A percentile compares a stretch with the other conserved stretches of the same genome.
These are phyloP conservation scores for Colletotrichum incanum DNA, from an alignment of 2,329 filamentous ascomycete species.

Conservation along the genomic window DNA sequence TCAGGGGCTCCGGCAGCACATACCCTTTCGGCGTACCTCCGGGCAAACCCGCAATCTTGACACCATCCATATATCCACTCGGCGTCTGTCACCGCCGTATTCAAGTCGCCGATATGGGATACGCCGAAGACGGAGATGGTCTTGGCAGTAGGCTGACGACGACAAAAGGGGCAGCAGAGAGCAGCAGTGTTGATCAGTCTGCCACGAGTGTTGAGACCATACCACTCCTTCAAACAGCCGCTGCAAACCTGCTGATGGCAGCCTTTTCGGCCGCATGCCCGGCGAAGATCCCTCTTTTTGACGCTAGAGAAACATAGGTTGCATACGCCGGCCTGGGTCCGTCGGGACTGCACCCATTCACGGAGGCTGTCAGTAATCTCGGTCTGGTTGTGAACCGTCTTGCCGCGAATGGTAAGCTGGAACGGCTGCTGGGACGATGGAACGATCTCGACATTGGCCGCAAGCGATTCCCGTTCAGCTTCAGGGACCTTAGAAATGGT, in stretches of 20 bases:
- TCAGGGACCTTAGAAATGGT: slow-evolving; percentile 53
- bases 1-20: slow-evolving; percentile 61
- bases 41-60: slow-evolving; percentile 57
- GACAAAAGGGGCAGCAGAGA: slow-evolving; percentile 66
- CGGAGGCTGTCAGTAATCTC: slow-evolving; percentile 54
- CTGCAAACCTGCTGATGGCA: slow-evolving; percentile 62
- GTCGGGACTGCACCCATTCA: slow-evolving; percentile 56
- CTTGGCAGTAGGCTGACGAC: slow-evolving; percentile 57
- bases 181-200: slow-evolving; percentile 64
- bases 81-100: slow-evolving; percentile 58
- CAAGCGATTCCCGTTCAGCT: slow-evolving; percentile 52
- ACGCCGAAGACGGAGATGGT: slow-evolving; percentile 57
- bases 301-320: slow-evolving; percentile 62
- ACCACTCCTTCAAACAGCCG: slow-evolving; percentile 60
- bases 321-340: slow-evolving; percentile 57
- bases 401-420: slow-evolving; percentile 54
- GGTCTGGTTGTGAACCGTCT: slow-evolving; percentile 59
- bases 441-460: slow-evolving; percentile 56
- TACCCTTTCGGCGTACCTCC: slow-evolving; percentile 58
- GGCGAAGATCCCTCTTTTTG: slow-evolving; percentile 55
- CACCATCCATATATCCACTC: slow-evolving; percentile 68
- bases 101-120: slow-evolving; percentile 56
- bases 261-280: slow-evolving; percentile 62
- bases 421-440: slow-evolving; percentile 40
- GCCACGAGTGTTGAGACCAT: slow-evolving; percentile 61